Evolutionary conservation across 257 asterid species (phyloP), one percentile per base, ranked within the genome.

Genomic region (Fraxinus excelsior): DNA sequence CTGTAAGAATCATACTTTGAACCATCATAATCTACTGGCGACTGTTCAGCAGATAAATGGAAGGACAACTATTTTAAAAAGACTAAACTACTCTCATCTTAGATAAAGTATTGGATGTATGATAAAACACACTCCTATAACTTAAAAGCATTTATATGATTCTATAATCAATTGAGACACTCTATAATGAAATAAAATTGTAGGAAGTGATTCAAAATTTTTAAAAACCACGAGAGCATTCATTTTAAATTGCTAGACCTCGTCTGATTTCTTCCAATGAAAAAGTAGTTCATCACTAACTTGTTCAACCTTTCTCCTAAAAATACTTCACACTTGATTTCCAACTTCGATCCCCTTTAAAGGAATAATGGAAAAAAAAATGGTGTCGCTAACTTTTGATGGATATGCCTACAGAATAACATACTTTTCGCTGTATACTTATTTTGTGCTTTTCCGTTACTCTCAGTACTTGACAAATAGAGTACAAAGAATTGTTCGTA

Each of bases 401-500:
- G 66, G 66, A 53, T 53, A 31, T 72, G 67, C 51, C 19, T 42
- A 29, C n/a, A 29, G 6, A 73, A 73, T 58, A 6, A 58, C 66
- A 31, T 14, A 56, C 12, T 53, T 32, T 73, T 34, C 6, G 23
- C 12, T 44, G n/a, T 31, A 51, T 53, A 38, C 64, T 42, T 42
- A 44, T 44, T 1, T 71, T 1, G 67, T 58, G 10, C 53, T n/a
- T 42, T 25, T 25, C 21, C 8, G 1, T 23, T 38, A 71, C 51
- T 53, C 11, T n/a, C 74, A 49, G 42, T 51, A 23, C 31, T 40
- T 18, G 25, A 72, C 21, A 53, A 60, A 75, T 70, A 46, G 34
- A 44, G 34, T 65, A 51, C 51, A 65, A 23, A 72, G 18, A 37
- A 66, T 44, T 72, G 26, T 49, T 56, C 72, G 32, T 79, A 46